These are phyloP conservation scores for Oehlia diaphana DNA, from an alignment of 192 early-diverging fungal genomes.

Conservation along the genomic window DNA sequence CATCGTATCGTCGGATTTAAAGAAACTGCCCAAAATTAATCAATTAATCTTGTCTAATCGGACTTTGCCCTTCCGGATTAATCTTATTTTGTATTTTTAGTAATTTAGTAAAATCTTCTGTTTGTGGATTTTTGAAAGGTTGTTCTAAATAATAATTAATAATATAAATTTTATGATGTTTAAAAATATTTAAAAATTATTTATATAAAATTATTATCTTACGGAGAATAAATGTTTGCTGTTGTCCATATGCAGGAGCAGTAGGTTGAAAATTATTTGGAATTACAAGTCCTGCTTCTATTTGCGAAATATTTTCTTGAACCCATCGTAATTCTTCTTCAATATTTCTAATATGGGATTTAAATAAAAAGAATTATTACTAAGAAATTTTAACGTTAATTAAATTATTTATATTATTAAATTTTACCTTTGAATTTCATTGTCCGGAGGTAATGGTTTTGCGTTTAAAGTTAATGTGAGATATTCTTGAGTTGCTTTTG, in stretches of 20 bases:
- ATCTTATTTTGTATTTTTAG: conserved; percentile 71
- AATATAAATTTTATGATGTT: conserved; percentile 3
- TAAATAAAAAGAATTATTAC: conserved; percentile 6
- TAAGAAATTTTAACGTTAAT: neutral
- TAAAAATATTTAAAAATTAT: neutral
- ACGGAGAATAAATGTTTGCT: conserved; percentile 39
- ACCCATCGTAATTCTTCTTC: conserved; percentile 68
- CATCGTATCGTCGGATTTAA: too few species aligned
- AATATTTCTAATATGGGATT: conserved; percentile 44
- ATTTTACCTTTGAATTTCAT: conserved; percentile 39
- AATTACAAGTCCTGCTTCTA: conserved; percentile 58
- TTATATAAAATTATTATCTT: neutral
- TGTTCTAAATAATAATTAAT: conserved; percentile 30
- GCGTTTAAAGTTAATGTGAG: conserved; percentile 48
- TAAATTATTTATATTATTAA: neutral
- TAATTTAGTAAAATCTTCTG: conserved; percentile 68
- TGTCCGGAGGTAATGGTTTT: conserved; percentile 49
- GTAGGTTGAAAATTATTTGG: conserved; percentile 81
- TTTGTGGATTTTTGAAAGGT: conserved; percentile 83
- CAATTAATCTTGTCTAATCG: too few species aligned
- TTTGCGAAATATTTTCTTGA: conserved; percentile 53
- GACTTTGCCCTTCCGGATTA: conserved; percentile 52
- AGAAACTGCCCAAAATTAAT: too few species aligned
- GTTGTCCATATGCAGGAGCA: conserved; percentile 51
- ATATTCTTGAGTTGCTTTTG: conserved; percentile 59